phyloP scores from a whole-genome alignment of 2,329 filamentous ascomycete genomes.

The Metarhizium rileyi region DNA sequence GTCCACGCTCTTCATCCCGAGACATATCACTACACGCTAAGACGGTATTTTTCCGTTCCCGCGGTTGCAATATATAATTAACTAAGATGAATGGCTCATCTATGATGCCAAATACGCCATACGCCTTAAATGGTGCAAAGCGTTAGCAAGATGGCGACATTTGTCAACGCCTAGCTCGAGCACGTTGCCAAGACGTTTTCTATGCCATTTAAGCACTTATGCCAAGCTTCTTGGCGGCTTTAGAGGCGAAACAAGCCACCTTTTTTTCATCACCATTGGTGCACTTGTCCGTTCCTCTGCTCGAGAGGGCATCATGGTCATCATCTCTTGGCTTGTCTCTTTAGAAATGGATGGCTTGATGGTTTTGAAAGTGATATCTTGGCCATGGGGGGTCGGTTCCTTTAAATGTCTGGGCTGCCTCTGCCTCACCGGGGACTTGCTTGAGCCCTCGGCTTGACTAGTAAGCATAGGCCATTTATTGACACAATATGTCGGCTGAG shows the following conservation, averaged over 20 bases:
- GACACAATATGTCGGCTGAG: not conserved
- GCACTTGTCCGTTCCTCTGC: not conserved
- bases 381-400: not conserved
- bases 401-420: not conserved
- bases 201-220: not conserved
- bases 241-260: not conserved
- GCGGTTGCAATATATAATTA: not conserved
- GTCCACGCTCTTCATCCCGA: not conserved
- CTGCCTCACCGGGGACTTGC: not conserved
- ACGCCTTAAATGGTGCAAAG: conserved; percentile 1
- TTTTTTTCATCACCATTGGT: not conserved
- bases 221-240: not conserved
- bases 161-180: not conserved
- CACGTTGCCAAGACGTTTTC: not conserved
- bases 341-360: not conserved
- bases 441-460: not conserved
- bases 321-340: not conserved
- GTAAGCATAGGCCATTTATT: not conserved
- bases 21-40: not conserved
- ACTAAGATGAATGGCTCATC: too few species aligned
- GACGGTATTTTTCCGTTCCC: not conserved
- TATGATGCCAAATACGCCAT: not conserved
- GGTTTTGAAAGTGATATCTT: not conserved
- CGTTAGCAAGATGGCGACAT: not conserved
- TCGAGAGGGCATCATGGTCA: not conserved